Conservation (phyloP, 805 yeast species). For the Saccharomycopsis babjevae region DNA sequence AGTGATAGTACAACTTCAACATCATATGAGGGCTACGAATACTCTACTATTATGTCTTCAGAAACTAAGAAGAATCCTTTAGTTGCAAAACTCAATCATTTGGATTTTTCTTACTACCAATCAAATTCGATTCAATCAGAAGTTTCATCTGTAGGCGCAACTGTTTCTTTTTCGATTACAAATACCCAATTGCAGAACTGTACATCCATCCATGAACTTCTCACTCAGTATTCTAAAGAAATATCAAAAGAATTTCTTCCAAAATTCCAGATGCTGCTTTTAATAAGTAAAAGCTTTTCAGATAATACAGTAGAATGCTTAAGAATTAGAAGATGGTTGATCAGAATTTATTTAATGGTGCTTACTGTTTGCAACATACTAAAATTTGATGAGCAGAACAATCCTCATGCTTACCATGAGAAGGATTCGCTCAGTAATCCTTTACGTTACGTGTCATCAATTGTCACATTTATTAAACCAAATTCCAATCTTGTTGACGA, state of each 20-base stretch:
- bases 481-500: constrained; percentile 18
- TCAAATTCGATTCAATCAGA: not conserved
- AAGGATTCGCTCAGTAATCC: constrained; percentile 26
- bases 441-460: constrained; percentile 40
- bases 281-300: constrained; percentile 49
- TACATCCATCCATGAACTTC: not conserved
- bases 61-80: not conserved
- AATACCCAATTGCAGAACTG: not conserved
- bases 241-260: not conserved
- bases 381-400: constrained; percentile 16
- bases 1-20: not conserved
- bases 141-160: not conserved
- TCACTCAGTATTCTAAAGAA: not conserved
- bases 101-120: not conserved
- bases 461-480: constrained; percentile 66
- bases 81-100: not conserved
- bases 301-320: constrained; percentile 43
- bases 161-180: not conserved
- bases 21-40: not conserved
- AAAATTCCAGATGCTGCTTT: not conserved
- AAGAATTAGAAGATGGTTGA: constrained; percentile 45
- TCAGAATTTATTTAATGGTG: constrained; percentile 56
- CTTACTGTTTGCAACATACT: constrained; percentile 49
- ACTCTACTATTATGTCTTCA: not conserved
- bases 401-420: constrained; percentile 27